Base-by-base conservation (phyloP, 2,329 filamentous ascomycete species). In the Myotisia sp. region DNA sequence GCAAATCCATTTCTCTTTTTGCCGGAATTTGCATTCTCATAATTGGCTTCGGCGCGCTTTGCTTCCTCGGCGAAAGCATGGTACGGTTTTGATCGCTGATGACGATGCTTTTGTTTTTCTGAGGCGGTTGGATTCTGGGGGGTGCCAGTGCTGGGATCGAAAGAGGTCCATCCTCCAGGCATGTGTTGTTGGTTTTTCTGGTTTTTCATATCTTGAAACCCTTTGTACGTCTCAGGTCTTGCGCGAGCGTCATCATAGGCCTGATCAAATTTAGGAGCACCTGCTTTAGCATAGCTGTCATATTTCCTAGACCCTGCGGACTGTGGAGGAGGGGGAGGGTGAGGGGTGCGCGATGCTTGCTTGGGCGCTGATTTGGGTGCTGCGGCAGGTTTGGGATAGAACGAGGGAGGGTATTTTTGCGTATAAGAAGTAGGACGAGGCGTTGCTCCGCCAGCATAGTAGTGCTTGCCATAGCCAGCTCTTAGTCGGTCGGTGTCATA, bases 401-500 rank as follows among this genome's bases (percentile, higher is more conserved):
- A 32, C 28, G 32, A 30, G 13, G 29, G 39, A 47, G 33, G 36
- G 37, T 13, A 45, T 40, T 5, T 52, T 41, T 16, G 45, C 43
- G 21, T 33, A 26, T 42, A 38, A 17, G 43, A 38, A 30, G 38
- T 42, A 8, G 44, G 36, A 31, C 40, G 43, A 26, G 40, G 29
- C 6, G 46, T 28, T n/a, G 37, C 34, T n/a, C n/a, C n/a, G n/a
- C n/a, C n/a, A n/a, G n/a, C n/a, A n/a, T n/a, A n/a, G 22, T 41
- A 41, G 16, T 29, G 50, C 29, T 42, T 54, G 49, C 33, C 55
- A 50, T 37, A 54, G 34, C 63, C 64, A 34, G 60, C 62, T 39
- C 67, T 70, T 37, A 66, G 57, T 35, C 73, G 62, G 41, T 74
- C 71, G n/a, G 62, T 62, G 49, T 79, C 74, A 46, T 79, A 79